Evolutionary conservation across 805 yeast genomes (phyloP).

Genomic region (Starmerella floris): DNA sequence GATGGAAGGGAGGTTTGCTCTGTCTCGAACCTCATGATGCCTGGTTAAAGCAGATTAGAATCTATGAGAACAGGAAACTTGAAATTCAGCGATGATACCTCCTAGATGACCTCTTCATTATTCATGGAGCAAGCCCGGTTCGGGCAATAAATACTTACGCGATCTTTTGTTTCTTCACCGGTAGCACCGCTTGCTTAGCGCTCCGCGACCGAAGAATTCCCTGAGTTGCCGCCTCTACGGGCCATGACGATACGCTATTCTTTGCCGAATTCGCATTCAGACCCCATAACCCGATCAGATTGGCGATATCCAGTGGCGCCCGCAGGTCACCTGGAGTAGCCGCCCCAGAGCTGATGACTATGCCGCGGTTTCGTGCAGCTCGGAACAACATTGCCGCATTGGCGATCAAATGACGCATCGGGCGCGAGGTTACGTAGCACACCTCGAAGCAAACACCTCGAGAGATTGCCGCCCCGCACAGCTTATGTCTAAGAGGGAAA

Average conservation of each 20-base stretch:
- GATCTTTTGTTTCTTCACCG: neutral
- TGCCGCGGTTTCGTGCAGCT: conserved; percentile 68
- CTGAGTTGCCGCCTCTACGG: conserved; percentile 52
- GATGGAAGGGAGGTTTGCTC: too few species aligned
- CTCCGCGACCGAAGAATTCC: conserved; percentile 64
- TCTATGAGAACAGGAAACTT: too few species aligned
- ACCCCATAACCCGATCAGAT: conserved; percentile 55
- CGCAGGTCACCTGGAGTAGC: conserved; percentile 36
- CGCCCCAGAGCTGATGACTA: conserved; percentile 71
- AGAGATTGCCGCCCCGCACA: conserved; percentile 67
- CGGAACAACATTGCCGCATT: conserved; percentile 65
- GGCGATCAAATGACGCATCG: conserved; percentile 50
- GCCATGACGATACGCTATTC: conserved; percentile 43
- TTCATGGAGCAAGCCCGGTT: too few species aligned
- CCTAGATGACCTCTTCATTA: too few species aligned
- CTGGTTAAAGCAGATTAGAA: too few species aligned
- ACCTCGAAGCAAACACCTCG: conserved; percentile 77
- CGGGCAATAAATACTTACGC: too few species aligned
- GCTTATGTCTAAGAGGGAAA: conserved; percentile 67
- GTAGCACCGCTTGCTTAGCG: conserved; percentile 51
- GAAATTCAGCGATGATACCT: too few species aligned
- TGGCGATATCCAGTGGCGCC: conserved; percentile 52
- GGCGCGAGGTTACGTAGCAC: conserved; percentile 41
- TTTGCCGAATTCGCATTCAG: conserved; percentile 50
- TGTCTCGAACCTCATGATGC: too few species aligned